A percentile compares a stretch with the other conserved stretches of the same genome.
Evolutionary conservation across 495 filamentous ascomycete species (phyloP).

Genomic region (Lepidopterella palustris): DNA sequence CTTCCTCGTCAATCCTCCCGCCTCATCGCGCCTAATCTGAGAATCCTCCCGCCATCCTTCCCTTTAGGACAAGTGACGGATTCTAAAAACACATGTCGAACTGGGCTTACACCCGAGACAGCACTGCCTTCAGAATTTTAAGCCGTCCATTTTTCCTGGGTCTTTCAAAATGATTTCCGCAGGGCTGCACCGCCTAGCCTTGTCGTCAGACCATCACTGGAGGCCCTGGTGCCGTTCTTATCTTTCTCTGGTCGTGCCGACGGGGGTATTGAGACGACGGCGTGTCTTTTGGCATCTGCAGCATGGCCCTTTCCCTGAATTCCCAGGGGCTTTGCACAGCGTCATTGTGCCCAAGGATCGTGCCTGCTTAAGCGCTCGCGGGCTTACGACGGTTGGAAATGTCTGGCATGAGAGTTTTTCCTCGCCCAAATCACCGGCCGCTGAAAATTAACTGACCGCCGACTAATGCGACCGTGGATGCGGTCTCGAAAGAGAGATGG

Average conservation of each 20-base stretch:
- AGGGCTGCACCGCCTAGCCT: not conserved
- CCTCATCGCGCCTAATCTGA: not conserved
- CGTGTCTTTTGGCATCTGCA: not conserved
- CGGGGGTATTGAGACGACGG: no score
- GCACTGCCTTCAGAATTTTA: not conserved
- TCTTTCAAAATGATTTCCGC: not conserved
- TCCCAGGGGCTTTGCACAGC: not conserved
- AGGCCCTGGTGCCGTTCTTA: not conserved
- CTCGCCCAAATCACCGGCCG: not conserved
- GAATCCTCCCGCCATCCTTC: not conserved
- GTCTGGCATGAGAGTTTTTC: not conserved
- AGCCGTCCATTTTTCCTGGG: not conserved
- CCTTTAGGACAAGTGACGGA: no score
- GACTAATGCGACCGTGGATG: not conserved
- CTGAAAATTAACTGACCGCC: not conserved
- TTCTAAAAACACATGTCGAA: not conserved
- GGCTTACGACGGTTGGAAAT: not conserved
- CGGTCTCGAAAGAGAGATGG: not conserved
- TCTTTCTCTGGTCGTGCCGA: no score
- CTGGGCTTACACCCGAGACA: not conserved
- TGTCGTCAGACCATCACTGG: no score
- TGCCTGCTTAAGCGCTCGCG: not conserved
- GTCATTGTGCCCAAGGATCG: not conserved
- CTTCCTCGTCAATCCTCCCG: not conserved
- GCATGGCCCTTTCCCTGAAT: not conserved